These are phyloP conservation scores for Trichoderma sp. DNA, from an alignment of 2,329 filamentous ascomycete species.

Conservation along the genomic window DNA sequence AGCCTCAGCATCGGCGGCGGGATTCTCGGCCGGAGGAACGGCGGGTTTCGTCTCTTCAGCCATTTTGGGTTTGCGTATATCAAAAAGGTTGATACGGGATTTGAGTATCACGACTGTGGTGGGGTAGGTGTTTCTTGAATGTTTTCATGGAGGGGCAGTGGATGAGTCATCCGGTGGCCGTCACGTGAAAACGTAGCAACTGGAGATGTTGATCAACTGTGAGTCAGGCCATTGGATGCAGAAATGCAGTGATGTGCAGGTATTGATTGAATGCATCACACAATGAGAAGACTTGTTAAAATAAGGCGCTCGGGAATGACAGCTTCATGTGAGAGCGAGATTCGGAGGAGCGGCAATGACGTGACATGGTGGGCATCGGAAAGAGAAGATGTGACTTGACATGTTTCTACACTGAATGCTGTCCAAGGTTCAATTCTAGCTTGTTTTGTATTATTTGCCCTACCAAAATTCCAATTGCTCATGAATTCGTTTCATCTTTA, in stretches of 20 bases:
- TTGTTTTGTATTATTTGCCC: background rate
- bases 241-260: background rate
- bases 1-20: background rate
- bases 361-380: background rate
- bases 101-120: constrained; percentile 8
- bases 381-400: background rate
- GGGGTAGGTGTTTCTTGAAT: constrained; percentile 12
- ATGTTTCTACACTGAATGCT: background rate
- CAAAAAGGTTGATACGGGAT: background rate
- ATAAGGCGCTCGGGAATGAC: background rate
- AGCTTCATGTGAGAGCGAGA: background rate
- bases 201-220: background rate
- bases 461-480: background rate
- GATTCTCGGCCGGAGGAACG: background rate
- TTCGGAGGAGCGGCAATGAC: background rate
- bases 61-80: constrained; percentile 5
- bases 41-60: constrained; percentile 15
- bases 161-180: constrained; percentile 9
- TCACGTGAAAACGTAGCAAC: background rate
- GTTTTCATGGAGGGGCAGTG: constrained; percentile 9
- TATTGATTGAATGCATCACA: background rate
- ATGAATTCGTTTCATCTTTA: background rate
- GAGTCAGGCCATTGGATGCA: background rate
- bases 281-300: background rate
- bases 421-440: background rate